Percentiles rank a stretch among this genome's conserved stretches.
Conservation (phyloP, 768 basidiomycete species). For the Calocybe gangraenosa region DNA sequence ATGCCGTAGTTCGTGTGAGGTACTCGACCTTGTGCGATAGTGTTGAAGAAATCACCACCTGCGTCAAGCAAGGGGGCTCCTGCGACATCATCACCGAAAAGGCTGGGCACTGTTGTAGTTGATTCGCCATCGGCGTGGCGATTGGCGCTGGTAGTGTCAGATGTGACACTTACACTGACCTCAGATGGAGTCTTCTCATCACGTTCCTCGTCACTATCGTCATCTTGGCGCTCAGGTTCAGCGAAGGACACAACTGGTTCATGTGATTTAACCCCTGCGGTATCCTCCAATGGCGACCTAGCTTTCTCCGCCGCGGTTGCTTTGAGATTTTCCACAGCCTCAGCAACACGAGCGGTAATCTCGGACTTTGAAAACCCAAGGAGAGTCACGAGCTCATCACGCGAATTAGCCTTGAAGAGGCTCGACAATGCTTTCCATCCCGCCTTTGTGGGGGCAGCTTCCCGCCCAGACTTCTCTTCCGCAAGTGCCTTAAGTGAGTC, state of each 20-base stretch:
- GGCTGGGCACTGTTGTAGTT: constrained; percentile 79
- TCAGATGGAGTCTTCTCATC: constrained; percentile 70
- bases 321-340: constrained; percentile 76
- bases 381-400: constrained; percentile 85
- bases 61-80: constrained; percentile 64
- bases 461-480: constrained; percentile 45
- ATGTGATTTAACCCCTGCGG: constrained; percentile 42
- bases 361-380: constrained; percentile 92
- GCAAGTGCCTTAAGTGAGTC: constrained; percentile 62
- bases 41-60: constrained; percentile 87
- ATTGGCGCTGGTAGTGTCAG: constrained; percentile 53
- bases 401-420: constrained; percentile 83
- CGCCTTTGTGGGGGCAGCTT: constrained; percentile 32
- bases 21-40: constrained; percentile 47
- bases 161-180: constrained; percentile 57
- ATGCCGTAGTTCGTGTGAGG: constrained; percentile 78
- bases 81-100: constrained; percentile 78
- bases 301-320: constrained; percentile 31
- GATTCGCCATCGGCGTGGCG: constrained; percentile 68
- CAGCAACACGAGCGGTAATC: constrained; percentile 71
- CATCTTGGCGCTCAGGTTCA: constrained; percentile 60
- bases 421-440: constrained; percentile 88
- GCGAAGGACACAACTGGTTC: constrained; percentile 83
- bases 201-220: constrained; percentile 32
- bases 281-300: constrained; percentile 31